These are phyloP conservation scores for Alternaria panax DNA, from an alignment of 2,329 filamentous ascomycete genomes.

Conservation along the genomic window DNA sequence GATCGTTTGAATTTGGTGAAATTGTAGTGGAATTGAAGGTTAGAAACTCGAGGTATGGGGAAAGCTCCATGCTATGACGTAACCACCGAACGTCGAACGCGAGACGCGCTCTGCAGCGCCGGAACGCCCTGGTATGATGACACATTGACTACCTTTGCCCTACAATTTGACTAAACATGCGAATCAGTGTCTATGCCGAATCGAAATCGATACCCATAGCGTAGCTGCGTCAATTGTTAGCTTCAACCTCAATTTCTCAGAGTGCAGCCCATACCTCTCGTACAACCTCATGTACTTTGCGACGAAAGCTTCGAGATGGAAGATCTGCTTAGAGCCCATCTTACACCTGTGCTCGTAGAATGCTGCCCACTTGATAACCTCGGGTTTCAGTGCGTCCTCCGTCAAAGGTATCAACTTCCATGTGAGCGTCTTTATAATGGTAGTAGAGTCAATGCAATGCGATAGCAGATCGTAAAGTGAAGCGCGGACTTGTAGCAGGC, in stretches of 20 bases:
- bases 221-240: conserved; percentile 46
- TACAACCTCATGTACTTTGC: conserved; percentile 97
- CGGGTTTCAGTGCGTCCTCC: conserved; percentile 87
- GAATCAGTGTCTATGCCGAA: conserved; percentile 18
- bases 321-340: conserved; percentile 92
- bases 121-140: conserved; percentile 5
- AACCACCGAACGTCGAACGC: conserved; percentile 12
- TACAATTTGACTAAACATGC: background rate
- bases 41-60: conserved; percentile 14
- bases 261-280: conserved; percentile 72
- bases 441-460: conserved; percentile 95
- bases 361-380: conserved; percentile 93
- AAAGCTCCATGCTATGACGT: conserved; percentile 18
- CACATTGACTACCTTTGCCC: background rate
- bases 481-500: conserved; percentile 85
- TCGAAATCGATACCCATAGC: conserved; percentile 74
- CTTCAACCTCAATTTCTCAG: background rate
- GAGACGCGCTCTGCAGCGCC: conserved; percentile 14
- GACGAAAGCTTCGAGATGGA: conserved; percentile 97
- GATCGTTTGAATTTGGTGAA: background rate
- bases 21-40: conserved; percentile 8
- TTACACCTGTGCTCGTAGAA: conserved; percentile 97
- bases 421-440: conserved; percentile 90
- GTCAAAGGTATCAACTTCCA: conserved; percentile 90
- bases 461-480: conserved; percentile 98